A percentile compares a stretch with the other conserved stretches of the same genome.
These are phyloP conservation scores for Oryza longistaminata DNA, from an alignment of 176 grass and related monocot genomes.

Conservation along the genomic window DNA sequence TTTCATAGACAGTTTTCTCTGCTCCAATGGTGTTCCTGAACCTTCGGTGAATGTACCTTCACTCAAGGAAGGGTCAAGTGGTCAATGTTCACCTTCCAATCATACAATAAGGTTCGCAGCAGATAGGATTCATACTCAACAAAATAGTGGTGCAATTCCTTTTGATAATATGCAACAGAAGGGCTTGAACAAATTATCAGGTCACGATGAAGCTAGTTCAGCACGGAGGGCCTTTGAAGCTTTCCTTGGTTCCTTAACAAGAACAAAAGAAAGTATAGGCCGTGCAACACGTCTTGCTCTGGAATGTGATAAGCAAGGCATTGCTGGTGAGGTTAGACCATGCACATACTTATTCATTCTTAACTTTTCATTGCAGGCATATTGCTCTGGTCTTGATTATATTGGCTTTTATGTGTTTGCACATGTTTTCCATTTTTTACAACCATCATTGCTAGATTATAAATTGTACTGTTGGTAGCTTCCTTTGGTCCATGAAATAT, in stretches of 20 bases:
- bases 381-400: slow-evolving; percentile 17
- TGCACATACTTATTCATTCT: slow-evolving; percentile 29
- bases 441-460: slow-evolving; percentile 20
- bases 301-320: slow-evolving; percentile 91
- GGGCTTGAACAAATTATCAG: slow-evolving; percentile 46
- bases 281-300: slow-evolving; percentile 93
- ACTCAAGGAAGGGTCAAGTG: slow-evolving; percentile 58
- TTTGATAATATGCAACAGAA: slow-evolving; percentile 45
- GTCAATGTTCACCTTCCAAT: slow-evolving; percentile 61
- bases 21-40: slow-evolving; percentile 53
- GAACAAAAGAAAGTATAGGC: slow-evolving; percentile 94
- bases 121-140: slow-evolving; percentile 48
- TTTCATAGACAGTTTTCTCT: slow-evolving; percentile 59
- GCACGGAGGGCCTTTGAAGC: slow-evolving; percentile 73
- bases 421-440: background rate
- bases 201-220: slow-evolving; percentile 62
- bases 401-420: background rate
- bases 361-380: slow-evolving; percentile 27
- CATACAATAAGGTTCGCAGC: slow-evolving; percentile 34
- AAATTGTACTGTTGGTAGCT: slow-evolving; percentile 27
- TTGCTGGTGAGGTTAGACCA: slow-evolving; percentile 86
- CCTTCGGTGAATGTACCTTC: slow-evolving; percentile 46
- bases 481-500: slow-evolving; percentile 8
- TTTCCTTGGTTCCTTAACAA: slow-evolving; percentile 76
- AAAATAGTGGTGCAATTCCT: slow-evolving; percentile 47